Conservation (phyloP, 192 early-diverging fungal species). For the Coemansia sp. region DNA sequence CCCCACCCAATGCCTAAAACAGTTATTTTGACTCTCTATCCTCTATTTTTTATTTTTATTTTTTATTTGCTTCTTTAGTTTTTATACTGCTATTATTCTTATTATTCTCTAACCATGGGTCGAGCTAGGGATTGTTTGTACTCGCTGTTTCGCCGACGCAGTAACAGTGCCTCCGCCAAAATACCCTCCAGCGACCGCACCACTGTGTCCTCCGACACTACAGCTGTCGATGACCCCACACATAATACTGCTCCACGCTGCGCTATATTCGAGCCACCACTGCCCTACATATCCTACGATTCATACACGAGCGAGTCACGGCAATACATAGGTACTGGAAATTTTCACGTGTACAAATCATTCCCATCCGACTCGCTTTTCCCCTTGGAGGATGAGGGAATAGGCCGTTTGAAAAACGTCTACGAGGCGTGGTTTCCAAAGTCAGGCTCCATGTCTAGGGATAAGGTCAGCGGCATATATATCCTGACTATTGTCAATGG, state of each 20-base stretch:
- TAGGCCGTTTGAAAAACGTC: slow-evolving; percentile 45
- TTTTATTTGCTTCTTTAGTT: slow-evolving; percentile 7
- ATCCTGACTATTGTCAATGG: slow-evolving; percentile 25
- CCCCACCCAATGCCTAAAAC: too few species aligned
- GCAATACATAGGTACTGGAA: slow-evolving; percentile 24
- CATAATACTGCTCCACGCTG: not conserved
- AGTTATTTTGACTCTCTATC: not conserved
- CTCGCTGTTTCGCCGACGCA: slow-evolving; percentile 30
- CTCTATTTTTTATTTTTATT: not conserved
- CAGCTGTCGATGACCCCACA: slow-evolving; percentile 1
- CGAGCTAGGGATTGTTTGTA: slow-evolving; percentile 22
- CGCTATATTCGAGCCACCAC: slow-evolving; percentile 15
- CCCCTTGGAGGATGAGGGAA: slow-evolving; percentile 45
- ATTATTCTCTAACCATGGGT: slow-evolving; percentile 19
- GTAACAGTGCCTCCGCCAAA: not conserved
- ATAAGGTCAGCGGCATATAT: slow-evolving; percentile 48
- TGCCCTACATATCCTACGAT: slow-evolving; percentile 31
- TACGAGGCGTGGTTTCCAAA: slow-evolving; percentile 50
- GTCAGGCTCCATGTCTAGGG: slow-evolving; percentile 21
- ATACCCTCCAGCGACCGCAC: not conserved
- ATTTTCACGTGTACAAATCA: slow-evolving; percentile 39
- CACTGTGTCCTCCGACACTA: not conserved
- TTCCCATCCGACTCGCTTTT: slow-evolving; percentile 33
- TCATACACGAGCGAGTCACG: slow-evolving; percentile 31
- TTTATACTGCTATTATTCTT: slow-evolving; percentile 1